A percentile compares a stretch with the other conserved stretches of the same genome.
Evolutionary conservation across 2,329 filamentous ascomycete species (phyloP).

Genomic region (Trichoderma koningiopsis): DNA sequence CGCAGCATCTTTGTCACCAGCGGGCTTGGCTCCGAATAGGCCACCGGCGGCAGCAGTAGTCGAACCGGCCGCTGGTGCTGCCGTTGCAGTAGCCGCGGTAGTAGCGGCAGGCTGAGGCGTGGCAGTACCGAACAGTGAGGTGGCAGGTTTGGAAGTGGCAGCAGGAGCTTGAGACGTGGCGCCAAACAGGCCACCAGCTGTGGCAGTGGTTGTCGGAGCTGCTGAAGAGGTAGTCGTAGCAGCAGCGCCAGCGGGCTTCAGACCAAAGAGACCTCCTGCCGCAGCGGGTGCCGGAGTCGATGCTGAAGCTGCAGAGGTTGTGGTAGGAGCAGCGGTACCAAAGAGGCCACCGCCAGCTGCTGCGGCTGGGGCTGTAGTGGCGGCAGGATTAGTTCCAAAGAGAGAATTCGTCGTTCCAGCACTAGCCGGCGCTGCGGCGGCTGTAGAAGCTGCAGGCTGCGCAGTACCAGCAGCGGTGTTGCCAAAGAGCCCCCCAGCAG

Average conservation of each 20-base stretch:
- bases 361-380: constrained; percentile 38
- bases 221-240: constrained; percentile 34
- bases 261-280: constrained; percentile 38
- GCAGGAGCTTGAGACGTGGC: constrained; percentile 30
- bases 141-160: constrained; percentile 32
- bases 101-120: constrained; percentile 30
- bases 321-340: constrained; percentile 36
- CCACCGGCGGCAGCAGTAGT: constrained; percentile 37
- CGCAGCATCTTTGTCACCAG: constrained; percentile 36
- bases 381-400: constrained; percentile 47
- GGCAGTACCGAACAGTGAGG: constrained; percentile 34
- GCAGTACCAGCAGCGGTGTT: constrained; percentile 28
- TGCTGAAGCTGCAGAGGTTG: constrained; percentile 28
- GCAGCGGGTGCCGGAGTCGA: constrained; percentile 36
- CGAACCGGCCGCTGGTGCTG: constrained; percentile 35
- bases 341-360: constrained; percentile 43
- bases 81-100: constrained; percentile 32
- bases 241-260: constrained; percentile 37
- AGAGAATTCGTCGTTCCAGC: constrained; percentile 35
- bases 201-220: constrained; percentile 34
- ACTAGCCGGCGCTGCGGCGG: constrained; percentile 32
- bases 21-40: constrained; percentile 41
- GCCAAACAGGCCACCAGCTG: constrained; percentile 33
- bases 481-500: constrained; percentile 35
- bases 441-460: constrained; percentile 31